Evolutionary conservation across 2,329 filamentous ascomycete species (phyloP).

Genomic region (Talaromyces pinophilus): DNA sequence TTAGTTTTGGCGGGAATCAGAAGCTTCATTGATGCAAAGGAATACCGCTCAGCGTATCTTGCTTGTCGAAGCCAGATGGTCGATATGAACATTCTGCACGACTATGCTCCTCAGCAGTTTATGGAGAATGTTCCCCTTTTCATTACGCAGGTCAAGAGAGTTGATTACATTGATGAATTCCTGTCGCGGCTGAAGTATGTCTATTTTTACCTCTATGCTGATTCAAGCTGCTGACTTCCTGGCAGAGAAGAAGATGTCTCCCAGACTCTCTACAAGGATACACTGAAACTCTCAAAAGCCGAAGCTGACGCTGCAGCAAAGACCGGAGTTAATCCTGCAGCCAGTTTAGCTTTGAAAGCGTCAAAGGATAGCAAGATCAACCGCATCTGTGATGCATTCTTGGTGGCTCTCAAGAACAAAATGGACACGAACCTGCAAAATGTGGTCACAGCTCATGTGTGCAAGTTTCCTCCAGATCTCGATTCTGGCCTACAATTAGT

Average conservation of each 20-base stretch:
- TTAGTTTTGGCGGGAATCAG: slow-evolving; percentile 91
- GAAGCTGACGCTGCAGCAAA: slow-evolving; percentile 31
- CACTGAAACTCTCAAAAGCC: slow-evolving; percentile 55
- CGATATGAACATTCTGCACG: slow-evolving; percentile 96
- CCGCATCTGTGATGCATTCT: slow-evolving; percentile 79
- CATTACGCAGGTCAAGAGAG: slow-evolving; percentile 78
- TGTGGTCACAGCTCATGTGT: slow-evolving; percentile 90
- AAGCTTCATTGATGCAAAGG: slow-evolving; percentile 72
- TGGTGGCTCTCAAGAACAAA: slow-evolving; percentile 64
- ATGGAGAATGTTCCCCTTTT: slow-evolving; percentile 74
- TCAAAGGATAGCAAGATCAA: slow-evolving; percentile 69
- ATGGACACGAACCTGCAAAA: slow-evolving; percentile 76
- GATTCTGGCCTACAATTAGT: slow-evolving; percentile 81
- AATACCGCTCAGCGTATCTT: slow-evolving; percentile 81
- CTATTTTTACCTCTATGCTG: not conserved
- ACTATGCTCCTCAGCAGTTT: slow-evolving; percentile 87
- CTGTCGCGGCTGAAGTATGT: slow-evolving; percentile 76
- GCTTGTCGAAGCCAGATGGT: slow-evolving; percentile 91
- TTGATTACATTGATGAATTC: slow-evolving; percentile 85
- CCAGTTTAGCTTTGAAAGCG: slow-evolving; percentile 15
- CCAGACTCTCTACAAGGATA: slow-evolving; percentile 90
- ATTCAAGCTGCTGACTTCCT: slow-evolving; percentile 30
- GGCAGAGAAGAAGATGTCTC: slow-evolving; percentile 82
- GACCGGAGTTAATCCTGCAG: slow-evolving; percentile 27
- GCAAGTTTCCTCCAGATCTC: slow-evolving; percentile 86